Base-by-base conservation (phyloP, 352 stramenopile genomes). In the Globisporangium acanthophoron region DNA sequence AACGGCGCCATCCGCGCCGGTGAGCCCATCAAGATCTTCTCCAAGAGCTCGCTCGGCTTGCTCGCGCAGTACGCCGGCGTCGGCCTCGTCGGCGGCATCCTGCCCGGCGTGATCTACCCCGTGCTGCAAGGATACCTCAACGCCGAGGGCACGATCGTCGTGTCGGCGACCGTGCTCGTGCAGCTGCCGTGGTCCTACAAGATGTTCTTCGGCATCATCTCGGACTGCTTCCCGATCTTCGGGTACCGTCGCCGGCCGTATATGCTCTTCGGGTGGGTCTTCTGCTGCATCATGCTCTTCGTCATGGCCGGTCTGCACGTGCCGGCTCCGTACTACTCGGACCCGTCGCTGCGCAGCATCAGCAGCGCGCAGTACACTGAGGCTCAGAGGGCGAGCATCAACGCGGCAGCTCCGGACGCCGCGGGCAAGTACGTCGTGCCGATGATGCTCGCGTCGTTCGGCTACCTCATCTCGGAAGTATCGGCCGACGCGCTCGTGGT, bases 371-470 rank as follows among this genome's bases (percentile, higher is more conserved):
- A 75, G 24, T 78, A 67, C 64, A 78, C 73, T 0, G 47, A 67
- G 5, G 59, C 56, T 0, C 59, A 78, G 35, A 58, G 49, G n/a
- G 58, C 66, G 16, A 80, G 52, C 29, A 75, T 86, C 58, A 86
- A 88, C 59, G 13, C 43, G 0, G 39, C 61, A 5, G 71, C 75
- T 6, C 63, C 73, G 13, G 61, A 78, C 49, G 61, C 66, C 1
- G 78, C 73, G 3, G 67, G 63, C 29, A 70, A 67, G 39, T 87
- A 85, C 47, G 70, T 91, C 24, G 67, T 89, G 43, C 74, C 70
- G 16, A 88, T 90, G 78, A 88, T 87, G 79, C 62, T 89, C 29
- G 71, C 76, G n/a, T 63, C 77, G 0, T 82, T 89, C 50, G 78
- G 81, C 11, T 91, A 82, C 61, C 57, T 91, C 13, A 44, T 88